A percentile compares a stretch with the other conserved stretches of the same genome.
Conservation (phyloP, 352 stramenopile genomes). For the Albugo laibachii region DNA sequence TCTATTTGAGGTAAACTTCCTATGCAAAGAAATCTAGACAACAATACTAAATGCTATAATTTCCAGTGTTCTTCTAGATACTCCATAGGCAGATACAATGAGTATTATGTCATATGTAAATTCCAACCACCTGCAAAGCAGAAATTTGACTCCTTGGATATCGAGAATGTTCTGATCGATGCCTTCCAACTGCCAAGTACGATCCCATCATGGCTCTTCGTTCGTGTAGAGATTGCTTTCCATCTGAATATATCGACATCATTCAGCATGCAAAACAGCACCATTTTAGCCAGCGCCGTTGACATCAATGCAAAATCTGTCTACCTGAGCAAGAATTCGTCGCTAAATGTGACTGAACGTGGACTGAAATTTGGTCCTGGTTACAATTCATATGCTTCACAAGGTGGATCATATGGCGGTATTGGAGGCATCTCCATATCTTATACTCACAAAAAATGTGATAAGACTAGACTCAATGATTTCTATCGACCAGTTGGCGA, state of each 20-base stretch:
- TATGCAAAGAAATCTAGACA: not conserved
- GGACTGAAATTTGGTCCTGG: constrained; percentile 67
- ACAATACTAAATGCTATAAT: not conserved
- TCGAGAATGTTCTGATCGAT: constrained; percentile 25
- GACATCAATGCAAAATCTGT: constrained; percentile 25
- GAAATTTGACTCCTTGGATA: constrained; percentile 14
- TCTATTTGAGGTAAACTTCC: constrained; percentile 15
- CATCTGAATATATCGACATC: constrained; percentile 15
- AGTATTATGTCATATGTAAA: constrained; percentile 59
- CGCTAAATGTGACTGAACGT: constrained; percentile 29
- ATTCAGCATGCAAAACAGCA: constrained; percentile 27
- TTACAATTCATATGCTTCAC: constrained; percentile 46
- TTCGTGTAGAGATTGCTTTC: constrained; percentile 36
- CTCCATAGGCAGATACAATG: constrained; percentile 63
- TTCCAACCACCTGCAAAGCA: constrained; percentile 17
- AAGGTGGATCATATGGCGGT: constrained; percentile 53
- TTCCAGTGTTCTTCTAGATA: constrained; percentile 32
- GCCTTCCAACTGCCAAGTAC: constrained; percentile 4
- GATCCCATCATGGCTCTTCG: not conserved
- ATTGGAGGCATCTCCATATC: constrained; percentile 50
- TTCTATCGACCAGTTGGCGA: constrained; percentile 52
- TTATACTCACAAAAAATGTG: constrained; percentile 16
- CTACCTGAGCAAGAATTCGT: constrained; percentile 18
- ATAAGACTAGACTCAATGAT: constrained; percentile 25
- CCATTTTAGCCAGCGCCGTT: constrained; percentile 32